Base-by-base conservation (phyloP, 129 eudicot genomes). In the Centaurea solstitialis region DNA sequence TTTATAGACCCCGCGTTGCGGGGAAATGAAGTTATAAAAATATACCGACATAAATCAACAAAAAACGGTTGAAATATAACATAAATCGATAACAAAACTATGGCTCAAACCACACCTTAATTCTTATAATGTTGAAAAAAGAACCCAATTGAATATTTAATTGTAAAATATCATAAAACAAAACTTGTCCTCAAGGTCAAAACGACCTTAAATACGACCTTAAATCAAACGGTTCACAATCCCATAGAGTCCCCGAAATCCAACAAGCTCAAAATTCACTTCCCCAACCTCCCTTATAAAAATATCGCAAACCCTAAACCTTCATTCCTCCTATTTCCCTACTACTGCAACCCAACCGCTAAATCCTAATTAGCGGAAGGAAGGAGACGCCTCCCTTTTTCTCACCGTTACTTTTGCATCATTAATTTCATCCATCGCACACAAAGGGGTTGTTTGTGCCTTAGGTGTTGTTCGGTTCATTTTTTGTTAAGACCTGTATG, bases 301-400 rank as follows among this genome's bases (percentile, higher is more conserved):
- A 23, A 26, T 21, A 76, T 24, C 72, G 1, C 43, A 82, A 82
- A 82, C 85, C 86, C 73, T 64, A 76, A 88, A 88, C 90, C 94
- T 89, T 88, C 84, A 77, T 33, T 41, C 76, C 79, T 68, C 78
- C 66, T 53, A 64, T 90, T 28, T 23, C 75, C 57, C 87, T 68
- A 75, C 86, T 67, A 69, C 80, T 65, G 86, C 82, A 75, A 53
- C 78, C 75, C 79, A 15, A 87, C 82, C 68, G 86, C 77, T 67
- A 70, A 10, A 67, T 72, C 79, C 73, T 69, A 72, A 66, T 59
- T 80, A 73, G 89, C 84, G 80, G 90, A 81, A 80, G 77, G 50
- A 74, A 64, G 72, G 33, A 74, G 47, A 35, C 4, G 28, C 77
- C 75, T 23, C 76, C 45, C 61, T 40, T 66, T 33, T 72, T 26